phyloP scores from a whole-genome alignment of 176 grass and related monocot species.

The Poa pratensis region DNA sequence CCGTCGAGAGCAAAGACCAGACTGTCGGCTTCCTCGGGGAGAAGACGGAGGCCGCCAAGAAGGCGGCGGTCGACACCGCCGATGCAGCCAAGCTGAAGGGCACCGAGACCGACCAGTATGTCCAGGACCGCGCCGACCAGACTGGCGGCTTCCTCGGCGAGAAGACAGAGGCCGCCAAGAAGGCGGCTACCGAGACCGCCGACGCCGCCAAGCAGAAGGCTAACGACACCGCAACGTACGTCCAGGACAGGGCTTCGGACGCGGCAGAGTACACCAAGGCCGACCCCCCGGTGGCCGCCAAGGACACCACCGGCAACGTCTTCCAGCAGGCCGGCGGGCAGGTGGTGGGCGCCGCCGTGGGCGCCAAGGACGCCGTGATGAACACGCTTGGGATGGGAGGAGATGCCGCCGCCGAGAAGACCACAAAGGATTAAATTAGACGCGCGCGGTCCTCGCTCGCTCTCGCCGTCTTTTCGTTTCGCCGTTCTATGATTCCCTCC shows the following conservation, averaged over 20 bases:
- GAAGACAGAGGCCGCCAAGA: conserved; percentile 49
- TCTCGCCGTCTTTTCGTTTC: not conserved
- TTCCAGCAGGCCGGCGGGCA: conserved; percentile 71
- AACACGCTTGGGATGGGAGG: conserved; percentile 67
- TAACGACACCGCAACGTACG: not conserved
- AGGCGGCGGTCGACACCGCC: conserved; percentile 45
- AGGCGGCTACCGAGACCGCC: conserved; percentile 42
- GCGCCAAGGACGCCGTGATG: conserved; percentile 67
- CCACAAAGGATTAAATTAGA: not conserved
- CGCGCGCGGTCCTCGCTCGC: not conserved
- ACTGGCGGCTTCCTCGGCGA: conserved; percentile 36
- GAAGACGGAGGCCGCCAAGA: not conserved
- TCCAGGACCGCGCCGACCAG: conserved; percentile 34
- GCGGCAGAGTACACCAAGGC: conserved; percentile 44
- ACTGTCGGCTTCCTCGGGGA: not conserved
- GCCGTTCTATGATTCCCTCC: not conserved
- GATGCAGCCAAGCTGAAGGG: conserved; percentile 46
- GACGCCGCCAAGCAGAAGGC: conserved; percentile 40
- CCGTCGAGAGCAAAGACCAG: not conserved
- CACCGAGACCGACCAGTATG: conserved; percentile 8
- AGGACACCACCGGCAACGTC: conserved; percentile 51
- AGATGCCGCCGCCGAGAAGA: conserved; percentile 11
- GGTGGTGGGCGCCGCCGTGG: conserved; percentile 58
- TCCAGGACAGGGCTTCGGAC: not conserved
- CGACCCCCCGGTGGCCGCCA: not conserved